Evolutionary conservation across 2,329 filamentous ascomycete species (phyloP).

Genomic region (Trichoderma gracile): DNA sequence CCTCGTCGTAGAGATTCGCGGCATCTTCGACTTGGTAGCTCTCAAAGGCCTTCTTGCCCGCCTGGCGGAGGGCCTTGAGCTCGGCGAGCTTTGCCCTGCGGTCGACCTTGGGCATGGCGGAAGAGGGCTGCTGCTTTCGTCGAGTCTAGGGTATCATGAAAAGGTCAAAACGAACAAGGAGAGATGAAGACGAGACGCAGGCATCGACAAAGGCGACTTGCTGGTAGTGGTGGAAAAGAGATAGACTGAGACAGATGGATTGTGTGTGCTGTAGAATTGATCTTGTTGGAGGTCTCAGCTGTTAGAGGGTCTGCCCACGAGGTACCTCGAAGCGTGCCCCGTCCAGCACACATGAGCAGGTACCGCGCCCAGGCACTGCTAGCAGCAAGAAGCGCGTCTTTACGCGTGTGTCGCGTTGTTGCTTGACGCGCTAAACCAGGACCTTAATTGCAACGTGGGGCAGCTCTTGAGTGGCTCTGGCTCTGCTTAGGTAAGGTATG

Average conservation of each 20-base stretch:
- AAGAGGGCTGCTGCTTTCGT: not conserved
- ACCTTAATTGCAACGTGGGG: conserved; percentile 20
- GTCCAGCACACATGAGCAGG: not conserved
- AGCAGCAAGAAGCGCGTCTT: conserved; percentile 18
- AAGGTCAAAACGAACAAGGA: not conserved
- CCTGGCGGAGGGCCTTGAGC: conserved; percentile 77
- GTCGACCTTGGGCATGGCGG: conserved; percentile 42
- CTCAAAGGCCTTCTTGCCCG: conserved; percentile 88
- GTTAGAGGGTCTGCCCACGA: not conserved
- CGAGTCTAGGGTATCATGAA: conserved; percentile 23
- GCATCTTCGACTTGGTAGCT: conserved; percentile 85
- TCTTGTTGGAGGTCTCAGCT: not conserved
- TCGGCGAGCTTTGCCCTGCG: conserved; percentile 66
- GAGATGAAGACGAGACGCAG: not conserved
- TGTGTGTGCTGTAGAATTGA: not conserved
- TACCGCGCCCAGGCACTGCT: not conserved
- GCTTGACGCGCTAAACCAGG: conserved; percentile 5
- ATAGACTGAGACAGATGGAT: not conserved
- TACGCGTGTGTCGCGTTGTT: conserved; percentile 26
- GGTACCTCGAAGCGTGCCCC: conserved; percentile 11
- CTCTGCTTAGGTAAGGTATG: too few relatives aligned
- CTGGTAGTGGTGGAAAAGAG: not conserved
- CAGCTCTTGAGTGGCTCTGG: not conserved
- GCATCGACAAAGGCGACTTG: not conserved
- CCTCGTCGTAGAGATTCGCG: conserved; percentile 86